Base-by-base conservation (phyloP, 805 yeast genomes). In the Candida rishiriensis region DNA sequence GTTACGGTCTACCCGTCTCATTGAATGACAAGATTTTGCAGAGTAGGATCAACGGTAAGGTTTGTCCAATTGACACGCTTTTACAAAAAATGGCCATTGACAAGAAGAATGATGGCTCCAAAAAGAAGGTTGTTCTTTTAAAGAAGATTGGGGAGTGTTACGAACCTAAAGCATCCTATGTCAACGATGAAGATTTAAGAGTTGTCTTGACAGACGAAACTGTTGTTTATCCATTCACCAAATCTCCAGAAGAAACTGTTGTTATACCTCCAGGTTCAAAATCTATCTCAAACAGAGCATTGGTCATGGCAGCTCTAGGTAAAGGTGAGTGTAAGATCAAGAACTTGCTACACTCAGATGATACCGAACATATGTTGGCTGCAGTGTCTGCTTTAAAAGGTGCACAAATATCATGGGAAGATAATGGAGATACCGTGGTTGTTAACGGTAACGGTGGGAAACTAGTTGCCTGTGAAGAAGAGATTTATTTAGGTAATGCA, bases 231-330 rank as follows among this genome's bases (percentile, higher is more conserved):
- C 80, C 82, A 40, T 85, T 80, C 64, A 56, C 61, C 40, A 53
- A 65, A 29, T 51, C 57, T 2, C 71, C 75, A 7, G 40, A 58
- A 7, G 60, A 64, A 29, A 68, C 72, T 18, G 75, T 70, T 15
- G 77, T 88, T 31, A 72, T 75, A 11, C 99, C 99, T 14, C 99
- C 99, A 4, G 99, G 99, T 2, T 91, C 98, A 1, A 93, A 93
- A 63, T 91, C 98, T 3, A 91, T 93, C 47, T 90, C 98, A 8
- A 93, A 93, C 62, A 81, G 99, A 63, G 99, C 97, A 6, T 72
- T 93, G 47, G 79, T 93, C 13, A 71, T 93, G 51, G 98, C 99
- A 37, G 95, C 98, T 16, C 75, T 93, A 48, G 96, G 96, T 48
- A 68, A 75, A 42, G 98, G 98, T 36, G 76, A 82, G 21, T 89